A percentile compares a stretch with the other conserved stretches of the same genome.
These are phyloP conservation scores for Candida krabiensis DNA, from an alignment of 805 yeast species.

Conservation along the genomic window DNA sequence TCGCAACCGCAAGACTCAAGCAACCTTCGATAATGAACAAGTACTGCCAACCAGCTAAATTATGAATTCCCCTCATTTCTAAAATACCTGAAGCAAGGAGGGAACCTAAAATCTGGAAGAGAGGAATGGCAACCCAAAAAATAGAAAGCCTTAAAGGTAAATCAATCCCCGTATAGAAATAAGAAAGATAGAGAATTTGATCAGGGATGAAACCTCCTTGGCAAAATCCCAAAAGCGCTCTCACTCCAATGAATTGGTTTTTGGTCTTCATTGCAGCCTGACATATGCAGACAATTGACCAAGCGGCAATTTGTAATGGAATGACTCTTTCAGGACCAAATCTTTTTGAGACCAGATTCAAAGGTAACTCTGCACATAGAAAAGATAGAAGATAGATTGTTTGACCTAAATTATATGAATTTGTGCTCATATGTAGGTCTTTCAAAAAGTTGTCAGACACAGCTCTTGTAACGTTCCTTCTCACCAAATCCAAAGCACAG, in stretches of 20 bases:
- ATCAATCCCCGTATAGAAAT: conserved; percentile 14
- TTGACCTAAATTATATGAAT: conserved; percentile 52
- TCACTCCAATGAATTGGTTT: conserved; percentile 39
- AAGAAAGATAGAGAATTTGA: conserved; percentile 12
- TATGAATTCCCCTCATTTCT: conserved; percentile 16
- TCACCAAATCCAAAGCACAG: conserved; percentile 42
- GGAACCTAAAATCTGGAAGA: conserved; percentile 19
- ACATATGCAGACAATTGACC: conserved; percentile 43
- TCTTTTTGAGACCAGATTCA: conserved; percentile 40
- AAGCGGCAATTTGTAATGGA: conserved; percentile 37
- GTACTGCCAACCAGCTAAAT: conserved; percentile 33
- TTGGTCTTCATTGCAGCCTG: conserved; percentile 40
- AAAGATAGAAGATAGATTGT: conserved; percentile 42
- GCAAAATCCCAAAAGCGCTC: conserved; percentile 40
- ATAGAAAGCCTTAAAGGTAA: conserved; percentile 12
- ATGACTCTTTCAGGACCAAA: conserved; percentile 38
- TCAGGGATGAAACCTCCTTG: conserved; percentile 41
- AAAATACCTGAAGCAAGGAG: conserved; percentile 17
- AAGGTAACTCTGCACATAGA: conserved; percentile 44
- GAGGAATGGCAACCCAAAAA: conserved; percentile 35
- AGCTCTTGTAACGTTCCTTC: conserved; percentile 45
- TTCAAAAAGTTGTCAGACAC: conserved; percentile 42
- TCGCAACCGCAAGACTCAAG: conserved; percentile 35
- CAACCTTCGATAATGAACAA: conserved; percentile 32
- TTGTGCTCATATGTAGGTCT: conserved; percentile 37